These are phyloP conservation scores for Cordyceps cicadae DNA, from an alignment of 2,329 filamentous ascomycete species.

Conservation along the genomic window DNA sequence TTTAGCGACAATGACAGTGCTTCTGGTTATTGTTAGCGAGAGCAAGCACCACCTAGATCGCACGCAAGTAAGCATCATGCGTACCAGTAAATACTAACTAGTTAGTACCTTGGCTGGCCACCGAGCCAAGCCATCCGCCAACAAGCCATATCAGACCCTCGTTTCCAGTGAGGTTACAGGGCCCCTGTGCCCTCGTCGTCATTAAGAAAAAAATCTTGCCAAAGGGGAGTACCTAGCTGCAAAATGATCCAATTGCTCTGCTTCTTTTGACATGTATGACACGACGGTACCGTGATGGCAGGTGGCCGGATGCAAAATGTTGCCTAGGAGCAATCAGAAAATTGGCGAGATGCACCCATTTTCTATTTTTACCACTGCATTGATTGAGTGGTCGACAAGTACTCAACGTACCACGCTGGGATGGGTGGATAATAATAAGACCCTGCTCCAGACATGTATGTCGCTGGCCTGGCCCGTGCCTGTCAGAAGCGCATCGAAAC, in stretches of 20 bases:
- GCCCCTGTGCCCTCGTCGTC: neutral
- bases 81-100: too few relatives aligned
- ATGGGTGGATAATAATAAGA: neutral
- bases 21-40: neutral
- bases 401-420: neutral
- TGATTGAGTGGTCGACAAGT: neutral
- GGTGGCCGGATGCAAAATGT: neutral
- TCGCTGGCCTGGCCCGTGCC: neutral
- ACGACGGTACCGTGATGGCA: neutral
- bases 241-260: neutral
- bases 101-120: too few relatives aligned
- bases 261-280: neutral
- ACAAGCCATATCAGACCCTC: neutral
- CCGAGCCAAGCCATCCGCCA: neutral
- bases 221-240: neutral
- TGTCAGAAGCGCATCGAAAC: neutral
- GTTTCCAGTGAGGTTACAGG: neutral
- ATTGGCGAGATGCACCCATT: neutral
- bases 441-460: neutral
- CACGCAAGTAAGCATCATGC: neutral
- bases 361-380: neutral
- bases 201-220: neutral
- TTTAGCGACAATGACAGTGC: neutral
- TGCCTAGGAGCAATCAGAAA: neutral
- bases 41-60: too few relatives aligned